phyloP scores from a whole-genome alignment of 257 asterid genomes.

The Capsicum pubescens region DNA sequence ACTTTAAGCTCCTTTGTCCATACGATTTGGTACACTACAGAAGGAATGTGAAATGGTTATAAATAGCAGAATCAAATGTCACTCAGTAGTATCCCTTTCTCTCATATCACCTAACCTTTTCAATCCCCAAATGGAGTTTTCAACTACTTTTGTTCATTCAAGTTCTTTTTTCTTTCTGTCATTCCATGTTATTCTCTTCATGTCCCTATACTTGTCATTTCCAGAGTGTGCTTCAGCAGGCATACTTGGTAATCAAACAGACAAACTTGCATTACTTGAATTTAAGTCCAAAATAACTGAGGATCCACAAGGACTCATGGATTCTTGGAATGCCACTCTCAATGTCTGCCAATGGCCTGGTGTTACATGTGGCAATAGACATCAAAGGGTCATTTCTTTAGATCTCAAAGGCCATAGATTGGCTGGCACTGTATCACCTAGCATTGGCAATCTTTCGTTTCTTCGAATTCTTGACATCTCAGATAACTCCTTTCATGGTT shows the following conservation, averaged over 20 bases:
- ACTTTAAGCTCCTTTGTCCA: not conserved
- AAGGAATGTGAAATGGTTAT: not conserved
- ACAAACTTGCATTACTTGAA: constrained; percentile 48
- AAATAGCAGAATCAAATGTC: constrained; percentile 12
- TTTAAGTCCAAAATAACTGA: constrained; percentile 50
- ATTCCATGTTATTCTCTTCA: constrained; percentile 26
- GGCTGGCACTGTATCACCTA: constrained; percentile 48
- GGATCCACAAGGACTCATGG: constrained; percentile 48
- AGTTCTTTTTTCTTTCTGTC: constrained; percentile 31
- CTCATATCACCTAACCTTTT: not conserved
- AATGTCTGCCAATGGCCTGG: constrained; percentile 59
- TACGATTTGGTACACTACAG: not conserved
- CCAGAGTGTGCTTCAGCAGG: constrained; percentile 41
- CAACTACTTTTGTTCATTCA: constrained; percentile 15
- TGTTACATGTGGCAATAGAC: constrained; percentile 39
- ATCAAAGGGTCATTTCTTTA: constrained; percentile 43
- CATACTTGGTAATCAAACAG: constrained; percentile 40
- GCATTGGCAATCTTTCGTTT: constrained; percentile 51
- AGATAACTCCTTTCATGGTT: constrained; percentile 47
- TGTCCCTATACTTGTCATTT: constrained; percentile 34
- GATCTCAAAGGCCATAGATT: constrained; percentile 42
- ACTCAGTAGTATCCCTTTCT: not conserved
- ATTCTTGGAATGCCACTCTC: constrained; percentile 45
- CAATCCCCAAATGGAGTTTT: constrained; percentile 39
- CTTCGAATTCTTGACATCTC: constrained; percentile 49